Evolutionary conservation across 2,329 filamentous ascomycete species (phyloP).

Genomic region (Didymella arachidicola): DNA sequence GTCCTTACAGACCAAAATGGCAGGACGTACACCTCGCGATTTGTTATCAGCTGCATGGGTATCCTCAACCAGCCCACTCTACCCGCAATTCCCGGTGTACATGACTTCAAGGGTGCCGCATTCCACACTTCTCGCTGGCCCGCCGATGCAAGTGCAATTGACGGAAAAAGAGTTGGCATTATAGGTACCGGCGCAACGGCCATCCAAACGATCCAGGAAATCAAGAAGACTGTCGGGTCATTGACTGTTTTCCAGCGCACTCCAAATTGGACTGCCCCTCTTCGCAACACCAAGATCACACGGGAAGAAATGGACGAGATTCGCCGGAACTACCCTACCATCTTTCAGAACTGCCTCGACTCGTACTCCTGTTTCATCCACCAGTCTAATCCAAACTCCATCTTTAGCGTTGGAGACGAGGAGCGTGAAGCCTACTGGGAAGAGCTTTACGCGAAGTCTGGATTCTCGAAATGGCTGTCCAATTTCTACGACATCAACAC

Average conservation of each 20-base stretch:
- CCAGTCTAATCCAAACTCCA: conserved; percentile 20
- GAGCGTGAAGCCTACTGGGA: conserved; percentile 31
- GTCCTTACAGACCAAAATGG: conserved; percentile 24
- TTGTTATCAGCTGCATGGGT: conserved; percentile 34
- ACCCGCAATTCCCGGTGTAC: conserved; percentile 32
- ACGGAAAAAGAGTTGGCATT: conserved; percentile 65
- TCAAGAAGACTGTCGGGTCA: conserved; percentile 58
- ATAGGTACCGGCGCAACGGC: conserved; percentile 68
- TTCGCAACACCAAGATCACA: conserved; percentile 28
- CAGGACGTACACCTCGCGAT: conserved; percentile 25
- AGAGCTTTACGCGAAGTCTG: conserved; percentile 28
- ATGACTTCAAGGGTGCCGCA: conserved; percentile 27
- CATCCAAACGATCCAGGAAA: conserved; percentile 68
- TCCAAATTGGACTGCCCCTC: conserved; percentile 50
- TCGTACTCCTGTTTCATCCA: conserved; percentile 31
- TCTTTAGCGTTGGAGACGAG: conserved; percentile 22
- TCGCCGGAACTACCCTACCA: conserved; percentile 23
- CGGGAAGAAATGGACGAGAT: conserved; percentile 28
- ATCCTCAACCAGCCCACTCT: conserved; percentile 32
- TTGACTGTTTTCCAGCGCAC: conserved; percentile 70
- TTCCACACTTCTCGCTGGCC: conserved; percentile 67
- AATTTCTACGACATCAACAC: conserved; percentile 35
- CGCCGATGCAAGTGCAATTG: conserved; percentile 59
- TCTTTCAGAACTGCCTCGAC: conserved; percentile 27
- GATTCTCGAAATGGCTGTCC: conserved; percentile 29